Evolutionary conservation across 148 eudicot species (phyloP), one percentile per base, ranked within the genome.

Genomic region (Rheum nobile): DNA sequence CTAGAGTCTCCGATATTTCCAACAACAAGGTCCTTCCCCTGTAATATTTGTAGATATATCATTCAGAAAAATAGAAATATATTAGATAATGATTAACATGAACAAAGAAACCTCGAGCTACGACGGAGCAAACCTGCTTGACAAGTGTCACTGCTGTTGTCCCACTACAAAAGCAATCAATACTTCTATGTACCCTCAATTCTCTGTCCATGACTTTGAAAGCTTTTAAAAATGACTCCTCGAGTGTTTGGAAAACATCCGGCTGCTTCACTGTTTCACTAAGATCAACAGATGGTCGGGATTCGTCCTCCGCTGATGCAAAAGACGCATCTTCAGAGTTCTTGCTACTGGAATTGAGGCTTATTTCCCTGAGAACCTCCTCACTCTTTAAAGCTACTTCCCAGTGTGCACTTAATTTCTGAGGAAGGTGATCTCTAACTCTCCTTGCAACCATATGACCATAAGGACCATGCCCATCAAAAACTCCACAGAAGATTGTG

Each of bases 161-260:
- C 75, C 98, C 98, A 78, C 98, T 95, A 81, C 98, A 95, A 80
- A 87, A 95, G 87, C 97, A 88, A 73, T 95, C 96, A 69, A 91
- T 87, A 78, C 77, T 85, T 2, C 89, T 70, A 76, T 86, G 80
- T 76, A 81, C 85, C 82, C 86, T 90, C 57, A 95, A 74, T 81
- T 95, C 98, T 77, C 89, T 80, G 75, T 95, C 98, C 98, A 90
- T 91, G 69, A 87, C 85, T 80, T 77, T 95, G 79, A 87, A 91
- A 72, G 98, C 93, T 84, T 91, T 95, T 24, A 95, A 77, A 81
- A 91, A 95, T 16, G 90, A 87, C 48, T 90, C 98, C 82, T 85
- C 87, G 75, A 95, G 81, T 13, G 80, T 83, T 77, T 82, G 86
- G 76, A 90, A 89, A 71, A 86, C 77, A 77, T 90, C 90, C 14